These are phyloP conservation scores for Aureobasidium uvarum DNA, from an alignment of 2,329 filamentous ascomycete genomes.

Conservation along the genomic window DNA sequence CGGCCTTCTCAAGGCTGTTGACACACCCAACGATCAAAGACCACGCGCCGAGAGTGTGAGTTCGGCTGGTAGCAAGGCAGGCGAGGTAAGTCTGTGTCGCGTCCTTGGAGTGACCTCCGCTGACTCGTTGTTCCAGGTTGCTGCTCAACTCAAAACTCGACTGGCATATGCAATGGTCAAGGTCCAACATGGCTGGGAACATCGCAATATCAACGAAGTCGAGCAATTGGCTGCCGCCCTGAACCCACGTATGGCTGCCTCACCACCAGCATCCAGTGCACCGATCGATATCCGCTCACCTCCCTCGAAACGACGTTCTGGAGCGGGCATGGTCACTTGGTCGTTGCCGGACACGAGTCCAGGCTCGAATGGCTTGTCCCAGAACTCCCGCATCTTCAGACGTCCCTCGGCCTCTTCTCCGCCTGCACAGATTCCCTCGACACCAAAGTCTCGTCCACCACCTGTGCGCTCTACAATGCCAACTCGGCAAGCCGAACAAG, in stretches of 20 bases:
- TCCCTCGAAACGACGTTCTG: constrained; percentile 38
- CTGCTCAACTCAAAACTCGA: constrained; percentile 75
- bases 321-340: constrained; percentile 30
- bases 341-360: constrained; percentile 6
- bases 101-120: not conserved
- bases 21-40: constrained; percentile 26
- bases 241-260: constrained; percentile 25
- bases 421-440: constrained; percentile 36
- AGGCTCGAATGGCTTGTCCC: constrained; percentile 31
- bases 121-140: constrained; percentile 55
- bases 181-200: constrained; percentile 85
- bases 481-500: constrained; percentile 67
- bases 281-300: constrained; percentile 30
- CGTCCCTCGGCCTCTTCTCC: constrained; percentile 21
- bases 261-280: constrained; percentile 22
- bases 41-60: constrained; percentile 67
- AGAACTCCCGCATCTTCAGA: constrained; percentile 27
- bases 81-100: constrained; percentile 62
- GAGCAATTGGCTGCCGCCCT: constrained; percentile 68
- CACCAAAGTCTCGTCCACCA: constrained; percentile 39
- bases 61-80: constrained; percentile 67
- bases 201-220: constrained; percentile 72
- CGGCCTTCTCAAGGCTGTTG: constrained; percentile 64
- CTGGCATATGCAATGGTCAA: constrained; percentile 93
- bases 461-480: constrained; percentile 68